phyloP scores from a whole-genome alignment of 768 basidiomycete genomes.

The Wakefieldia striispora region DNA sequence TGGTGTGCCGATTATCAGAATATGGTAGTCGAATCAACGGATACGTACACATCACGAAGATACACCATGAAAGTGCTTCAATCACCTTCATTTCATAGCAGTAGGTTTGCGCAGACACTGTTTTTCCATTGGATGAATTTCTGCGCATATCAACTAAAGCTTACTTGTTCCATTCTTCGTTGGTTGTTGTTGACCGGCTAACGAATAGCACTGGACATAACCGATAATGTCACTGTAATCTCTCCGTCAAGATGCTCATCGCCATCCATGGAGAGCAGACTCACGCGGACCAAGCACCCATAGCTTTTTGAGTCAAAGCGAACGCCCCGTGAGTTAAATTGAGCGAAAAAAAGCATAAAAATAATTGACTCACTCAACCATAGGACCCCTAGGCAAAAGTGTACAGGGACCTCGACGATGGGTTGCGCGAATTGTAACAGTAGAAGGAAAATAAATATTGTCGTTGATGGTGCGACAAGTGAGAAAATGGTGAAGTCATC shows the following conservation, averaged over 20 bases:
- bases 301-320: constrained; percentile 42
- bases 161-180: constrained; percentile 58
- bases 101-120: constrained; percentile 54
- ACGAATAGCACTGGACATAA: constrained; percentile 52
- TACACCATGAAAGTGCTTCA: constrained; percentile 75
- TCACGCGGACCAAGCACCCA: constrained; percentile 76
- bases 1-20: background rate
- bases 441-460: constrained; percentile 60
- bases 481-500: constrained; percentile 73
- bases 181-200: constrained; percentile 41
- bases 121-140: constrained; percentile 5
- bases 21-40: background rate
- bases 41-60: constrained; percentile 52
- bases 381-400: constrained; percentile 56
- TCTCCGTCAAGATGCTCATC: constrained; percentile 3
- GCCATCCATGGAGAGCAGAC: constrained; percentile 15
- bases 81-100: constrained; percentile 82
- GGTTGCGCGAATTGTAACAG: constrained; percentile 70
- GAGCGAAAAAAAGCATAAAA: background rate
- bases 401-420: constrained; percentile 51
- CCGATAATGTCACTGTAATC: constrained; percentile 66
- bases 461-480: constrained; percentile 61
- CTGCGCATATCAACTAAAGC: constrained; percentile 17
- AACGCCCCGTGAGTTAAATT: background rate
- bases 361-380: constrained; percentile 60